Evolutionary conservation across 2,329 filamentous ascomycete genomes (phyloP), one percentile per base, ranked within the genome.

Genomic region (Huntiella omanensis): DNA sequence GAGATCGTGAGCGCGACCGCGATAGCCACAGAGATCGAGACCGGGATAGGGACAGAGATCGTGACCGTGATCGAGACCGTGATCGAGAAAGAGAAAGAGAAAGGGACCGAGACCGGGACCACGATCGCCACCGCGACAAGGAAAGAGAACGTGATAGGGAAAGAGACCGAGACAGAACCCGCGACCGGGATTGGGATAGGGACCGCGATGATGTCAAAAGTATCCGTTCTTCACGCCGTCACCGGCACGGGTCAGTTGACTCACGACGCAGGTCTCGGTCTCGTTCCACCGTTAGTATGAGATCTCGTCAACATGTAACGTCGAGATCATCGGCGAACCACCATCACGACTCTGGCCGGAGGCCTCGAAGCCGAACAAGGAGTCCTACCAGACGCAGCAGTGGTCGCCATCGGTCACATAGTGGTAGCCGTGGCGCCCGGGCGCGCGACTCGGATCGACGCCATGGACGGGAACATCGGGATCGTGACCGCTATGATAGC

Each of bases 401-500:
- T 10, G 12, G 37, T 39, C 47, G 47, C 17, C 34, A 32, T 19
- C 33, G 43, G 7, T 49, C 47, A 6, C 33, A 35, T 33, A 49
- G 40, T 19, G 13, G 32, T 22, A 48, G 43, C 28, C 33, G 37
- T 11, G 13, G 19, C 15, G 37, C 2, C 15, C 15, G 37, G 19
- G 8, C 15, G 16, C 37, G 37, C 8, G 37, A 39, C 10, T 39
- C 15, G 3, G 37, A 39, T 5, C n/a, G 37, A 11, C 10, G 10
- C 10, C 19, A 15, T 15, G 15, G 15, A 12, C 40, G 44, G 38
- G 48, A 49, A 6, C 22, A 28, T 28, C 40, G 45, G 4, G 36
- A 22, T 13, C 45, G 38, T 28, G 41, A 45, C 16, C 35, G 45
- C 6, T 36, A 50, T 11, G 58, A 56, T 16, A 42, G 22, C 8